Conservation (phyloP, 2,329 filamentous ascomycete genomes). For the Apiospora koreana region DNA sequence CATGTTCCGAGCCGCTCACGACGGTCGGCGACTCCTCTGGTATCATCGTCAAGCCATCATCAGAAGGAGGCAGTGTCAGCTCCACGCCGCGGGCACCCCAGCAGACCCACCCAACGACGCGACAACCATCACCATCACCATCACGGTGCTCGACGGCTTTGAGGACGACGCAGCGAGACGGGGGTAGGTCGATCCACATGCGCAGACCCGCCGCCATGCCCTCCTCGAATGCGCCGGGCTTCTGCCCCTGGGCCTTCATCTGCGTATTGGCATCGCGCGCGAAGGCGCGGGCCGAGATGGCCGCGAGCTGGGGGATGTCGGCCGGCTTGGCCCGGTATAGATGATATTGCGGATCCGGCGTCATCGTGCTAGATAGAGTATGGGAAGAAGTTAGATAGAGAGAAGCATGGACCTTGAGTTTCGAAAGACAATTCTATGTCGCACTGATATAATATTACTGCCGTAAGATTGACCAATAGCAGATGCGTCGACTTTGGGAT, state of each 20-base stretch:
- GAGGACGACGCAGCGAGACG: conserved; percentile 27
- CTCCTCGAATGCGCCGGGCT: conserved; percentile 28
- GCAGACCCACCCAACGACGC: conserved; percentile 34
- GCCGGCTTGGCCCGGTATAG: conserved; percentile 23
- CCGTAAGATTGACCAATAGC: not conserved
- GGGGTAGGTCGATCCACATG: conserved; percentile 23
- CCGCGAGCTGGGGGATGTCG: conserved; percentile 34
- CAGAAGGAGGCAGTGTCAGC: not conserved
- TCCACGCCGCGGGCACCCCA: conserved; percentile 34
- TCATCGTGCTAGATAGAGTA: not conserved
- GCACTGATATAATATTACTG: not conserved
- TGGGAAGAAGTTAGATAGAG: not conserved
- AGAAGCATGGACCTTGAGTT: rapidly evolving
- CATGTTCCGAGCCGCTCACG: not conserved
- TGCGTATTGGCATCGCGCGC: conserved; percentile 32
- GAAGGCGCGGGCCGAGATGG: conserved; percentile 34
- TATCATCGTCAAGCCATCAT: not conserved
- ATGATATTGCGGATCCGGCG: conserved; percentile 16
- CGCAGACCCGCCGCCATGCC: conserved; percentile 23
- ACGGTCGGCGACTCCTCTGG: conserved; percentile 18
- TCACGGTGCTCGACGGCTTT: conserved; percentile 35
- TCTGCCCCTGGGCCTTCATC: conserved; percentile 34
- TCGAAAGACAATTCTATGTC: not conserved
- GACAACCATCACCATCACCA: conserved; percentile 1
- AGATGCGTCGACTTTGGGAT: not conserved